Evolutionary conservation across 225 moss, liverwort and hornwort genomes (phyloP), one percentile per base, ranked within the genome.

Genomic region (Thuidium tamariscinum): DNA sequence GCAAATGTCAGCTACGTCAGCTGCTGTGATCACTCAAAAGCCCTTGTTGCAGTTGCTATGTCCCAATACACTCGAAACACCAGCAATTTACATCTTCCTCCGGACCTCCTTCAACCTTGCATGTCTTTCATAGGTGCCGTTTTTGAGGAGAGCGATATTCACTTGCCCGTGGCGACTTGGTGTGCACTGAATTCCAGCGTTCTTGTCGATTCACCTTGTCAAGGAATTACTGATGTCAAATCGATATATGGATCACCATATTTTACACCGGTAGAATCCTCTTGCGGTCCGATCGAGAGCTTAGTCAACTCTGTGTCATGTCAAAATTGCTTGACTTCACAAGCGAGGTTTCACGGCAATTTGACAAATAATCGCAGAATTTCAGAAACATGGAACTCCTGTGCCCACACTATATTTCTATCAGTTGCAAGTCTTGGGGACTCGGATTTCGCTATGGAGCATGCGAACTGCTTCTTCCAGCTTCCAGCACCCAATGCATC

Each of bases 11-110:
- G 84, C 84, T 89, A 90, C 60, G 86, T 82, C 30, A 92, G 90
- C 82, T 92, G 92, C 89, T 92, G 92, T n/a, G 90, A 88, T 84
- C 88, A 92, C 86, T 86, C 88, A 30, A 90, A 79, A 56, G 92
- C 92, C 9, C 86, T 92, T 70, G 86, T 92, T 41, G 92, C 90
- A 41, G 90, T 92, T 62, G 92, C 92, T 48, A 89, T 92, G 90
- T 88, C 92, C 5, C 88, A 89, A 51, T 92, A 92, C 74, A 87
- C 92, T 48, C 80, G 90, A 52, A 86, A 76, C 42, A 86, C 90
- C 51, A 82, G 82, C 76, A 77, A 81, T 73, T 84, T 92, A n/a
- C 82, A 86, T 32, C 92, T 92, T 81, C 86, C 92, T 42, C 39
- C 32, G 19, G 69, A 78, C 54, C 86, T 92, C 73, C 60, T 86